phyloP scores from a whole-genome alignment of 257 asterid species.

The Nicotiana otophora region DNA sequence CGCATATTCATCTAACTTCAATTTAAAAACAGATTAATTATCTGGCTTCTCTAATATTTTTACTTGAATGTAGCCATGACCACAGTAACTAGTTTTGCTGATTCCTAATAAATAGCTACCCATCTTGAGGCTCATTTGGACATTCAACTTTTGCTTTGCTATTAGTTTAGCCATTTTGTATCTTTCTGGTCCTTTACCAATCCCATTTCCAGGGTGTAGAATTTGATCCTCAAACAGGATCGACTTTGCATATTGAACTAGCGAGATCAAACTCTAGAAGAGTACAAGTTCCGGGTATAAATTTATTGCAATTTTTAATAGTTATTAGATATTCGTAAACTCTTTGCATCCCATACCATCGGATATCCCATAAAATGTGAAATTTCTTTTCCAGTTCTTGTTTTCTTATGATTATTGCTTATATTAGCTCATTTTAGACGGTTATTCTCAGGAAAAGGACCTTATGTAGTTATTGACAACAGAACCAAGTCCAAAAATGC shows the following conservation, averaged over 20 bases:
- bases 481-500: constrained; percentile 47
- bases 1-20: no score
- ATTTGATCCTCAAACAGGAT: constrained; percentile 93
- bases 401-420: constrained; percentile 11
- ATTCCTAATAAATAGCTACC: neutral
- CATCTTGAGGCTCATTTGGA: neutral
- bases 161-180: neutral
- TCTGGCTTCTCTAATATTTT: no score
- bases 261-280: constrained; percentile 97
- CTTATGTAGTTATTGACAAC: constrained; percentile 86
- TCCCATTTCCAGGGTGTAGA: constrained; percentile 54
- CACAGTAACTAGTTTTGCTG: no score
- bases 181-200: neutral
- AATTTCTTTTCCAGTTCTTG: neutral
- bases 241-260: constrained; percentile 83
- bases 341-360: neutral
- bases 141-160: neutral
- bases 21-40: no score
- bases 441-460: constrained; percentile 71
- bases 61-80: no score
- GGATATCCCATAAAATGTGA: neutral
- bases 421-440: constrained; percentile 4
- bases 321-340: neutral
- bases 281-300: constrained; percentile 66
- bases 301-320: neutral